phyloP scores from a whole-genome alignment of 108 stramenopile species.

The Nannochloropsis granulata region DNA sequence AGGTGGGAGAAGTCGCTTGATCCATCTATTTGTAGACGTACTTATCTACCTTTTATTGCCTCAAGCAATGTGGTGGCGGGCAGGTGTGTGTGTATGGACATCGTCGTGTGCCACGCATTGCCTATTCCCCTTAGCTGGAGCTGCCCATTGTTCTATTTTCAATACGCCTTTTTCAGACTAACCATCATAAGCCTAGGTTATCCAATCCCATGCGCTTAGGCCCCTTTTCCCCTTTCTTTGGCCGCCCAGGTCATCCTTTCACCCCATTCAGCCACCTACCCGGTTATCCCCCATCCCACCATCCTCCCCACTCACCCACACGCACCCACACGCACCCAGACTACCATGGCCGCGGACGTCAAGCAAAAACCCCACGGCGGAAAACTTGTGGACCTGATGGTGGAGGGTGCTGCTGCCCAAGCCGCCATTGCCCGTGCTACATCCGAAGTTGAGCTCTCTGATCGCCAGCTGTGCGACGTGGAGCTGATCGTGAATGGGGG shows the following conservation, averaged over 20 bases:
- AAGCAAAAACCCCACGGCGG: constrained; percentile 69
- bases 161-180: too few relatives aligned
- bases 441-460: constrained; percentile 57
- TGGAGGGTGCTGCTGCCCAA: constrained; percentile 55
- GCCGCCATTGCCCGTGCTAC: constrained; percentile 74
- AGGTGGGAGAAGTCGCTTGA: too few relatives aligned
- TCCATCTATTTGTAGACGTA: too few relatives aligned
- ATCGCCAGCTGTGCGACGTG: constrained; percentile 93
- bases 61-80: too few relatives aligned
- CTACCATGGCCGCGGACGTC: neutral
- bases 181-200: too few relatives aligned
- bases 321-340: neutral
- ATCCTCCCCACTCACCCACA: neutral
- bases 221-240: too few relatives aligned
- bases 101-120: too few relatives aligned
- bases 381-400: constrained; percentile 73
- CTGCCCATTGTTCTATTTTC: too few relatives aligned
- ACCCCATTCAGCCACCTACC: neutral
- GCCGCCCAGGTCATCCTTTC: neutral
- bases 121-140: too few relatives aligned
- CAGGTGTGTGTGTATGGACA: too few relatives aligned
- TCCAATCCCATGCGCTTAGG: too few relatives aligned
- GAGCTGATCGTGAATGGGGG: constrained; percentile 96
- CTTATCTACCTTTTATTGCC: too few relatives aligned
- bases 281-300: neutral